Percentiles rank a stretch among this genome's conserved stretches.
Evolutionary conservation across 306 rosid species (phyloP).

Genomic region (Lathyrus oleraceus): DNA sequence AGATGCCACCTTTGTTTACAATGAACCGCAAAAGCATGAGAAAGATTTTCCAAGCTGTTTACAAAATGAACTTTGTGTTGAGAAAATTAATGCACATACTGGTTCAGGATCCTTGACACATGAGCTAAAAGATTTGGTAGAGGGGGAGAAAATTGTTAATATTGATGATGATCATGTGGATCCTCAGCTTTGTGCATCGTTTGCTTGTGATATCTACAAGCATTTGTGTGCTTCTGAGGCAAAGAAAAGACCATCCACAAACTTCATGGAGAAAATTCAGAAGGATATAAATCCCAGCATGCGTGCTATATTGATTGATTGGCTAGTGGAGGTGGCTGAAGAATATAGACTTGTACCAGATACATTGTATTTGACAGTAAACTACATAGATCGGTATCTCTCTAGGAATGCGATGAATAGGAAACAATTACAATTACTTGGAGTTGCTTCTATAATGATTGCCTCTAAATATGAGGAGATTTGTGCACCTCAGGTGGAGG

Average conservation of each 20-base stretch:
- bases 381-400: constrained; percentile 90
- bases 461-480: constrained; percentile 97
- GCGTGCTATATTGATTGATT: no score
- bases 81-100: no score
- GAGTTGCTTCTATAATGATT: constrained; percentile 98
- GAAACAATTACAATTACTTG: constrained; percentile 82
- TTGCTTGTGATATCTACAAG: constrained; percentile 95
- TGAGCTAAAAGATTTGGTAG: constrained; percentile 69
- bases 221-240: constrained; percentile 94
- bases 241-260: no score
- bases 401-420: constrained; percentile 86
- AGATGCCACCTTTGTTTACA: no score
- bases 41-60: no score
- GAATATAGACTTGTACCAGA: constrained; percentile 96
- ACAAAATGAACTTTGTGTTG: no score
- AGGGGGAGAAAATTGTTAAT: constrained; percentile 54
- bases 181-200: constrained; percentile 85
- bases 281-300: no score
- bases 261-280: no score
- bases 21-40: no score
- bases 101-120: no score
- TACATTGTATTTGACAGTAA: constrained; percentile 86
- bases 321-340: constrained; percentile 99
- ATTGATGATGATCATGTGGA: constrained; percentile 68
- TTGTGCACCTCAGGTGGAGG: constrained; percentile 98